Conservation (phyloP, 2,329 filamentous ascomycete genomes). For the Clathrospora elynae region DNA sequence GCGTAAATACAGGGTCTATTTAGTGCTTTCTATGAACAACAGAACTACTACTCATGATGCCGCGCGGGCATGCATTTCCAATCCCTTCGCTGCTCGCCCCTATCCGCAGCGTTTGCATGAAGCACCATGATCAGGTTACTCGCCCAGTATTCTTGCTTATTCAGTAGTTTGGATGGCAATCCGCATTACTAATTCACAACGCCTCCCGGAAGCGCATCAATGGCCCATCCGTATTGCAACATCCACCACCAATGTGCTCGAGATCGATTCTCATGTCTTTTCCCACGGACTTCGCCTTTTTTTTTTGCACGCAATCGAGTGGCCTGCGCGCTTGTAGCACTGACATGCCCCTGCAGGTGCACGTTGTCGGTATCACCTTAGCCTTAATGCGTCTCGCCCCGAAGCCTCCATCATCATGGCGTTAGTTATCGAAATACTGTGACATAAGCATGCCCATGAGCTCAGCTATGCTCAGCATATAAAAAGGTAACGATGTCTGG, state of each 20-base stretch:
- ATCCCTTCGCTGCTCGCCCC: too few relatives aligned
- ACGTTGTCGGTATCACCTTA: conserved; percentile 8
- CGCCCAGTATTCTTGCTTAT: conserved; percentile 11
- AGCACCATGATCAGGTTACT: neutral
- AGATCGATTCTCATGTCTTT: neutral
- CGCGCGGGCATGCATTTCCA: too few relatives aligned
- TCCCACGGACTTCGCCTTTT: conserved; percentile 7
- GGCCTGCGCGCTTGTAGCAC: conserved; percentile 11
- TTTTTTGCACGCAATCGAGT: conserved; percentile 3
- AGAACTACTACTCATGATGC: too few relatives aligned
- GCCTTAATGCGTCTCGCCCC: conserved; percentile 9
- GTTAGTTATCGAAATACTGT: conserved; percentile 6
- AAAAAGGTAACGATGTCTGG: neutral
- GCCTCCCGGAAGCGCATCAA: conserved; percentile 11
- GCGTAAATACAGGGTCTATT: too few relatives aligned
- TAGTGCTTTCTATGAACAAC: too few relatives aligned
- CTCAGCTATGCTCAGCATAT: neutral
- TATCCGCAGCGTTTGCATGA: neutral
- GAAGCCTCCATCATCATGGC: conserved; percentile 6
- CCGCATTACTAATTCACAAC: conserved; percentile 19
- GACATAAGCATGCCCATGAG: conserved; percentile 10
- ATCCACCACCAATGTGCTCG: conserved; percentile 9
- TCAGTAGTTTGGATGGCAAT: conserved; percentile 5
- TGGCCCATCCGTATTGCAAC: conserved; percentile 5
- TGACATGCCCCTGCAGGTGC: conserved; percentile 10